Percentiles rank a stretch among this genome's conserved stretches.
phyloP scores from a whole-genome alignment of 139 green algal genomes.

The Raphidocelis subcapitata region DNA sequence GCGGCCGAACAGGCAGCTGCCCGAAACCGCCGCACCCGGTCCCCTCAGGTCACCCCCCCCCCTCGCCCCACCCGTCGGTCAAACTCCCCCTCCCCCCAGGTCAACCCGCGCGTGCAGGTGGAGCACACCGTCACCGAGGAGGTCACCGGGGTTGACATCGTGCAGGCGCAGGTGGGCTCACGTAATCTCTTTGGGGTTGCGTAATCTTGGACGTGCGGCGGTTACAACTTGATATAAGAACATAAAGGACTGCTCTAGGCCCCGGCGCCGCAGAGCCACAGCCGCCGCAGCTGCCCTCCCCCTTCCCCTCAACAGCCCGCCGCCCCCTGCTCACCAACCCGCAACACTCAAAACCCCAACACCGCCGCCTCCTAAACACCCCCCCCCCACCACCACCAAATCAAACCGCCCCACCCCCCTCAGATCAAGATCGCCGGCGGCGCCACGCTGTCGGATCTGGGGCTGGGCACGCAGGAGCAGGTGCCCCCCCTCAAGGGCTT shows the following conservation, averaged over 20 bases:
- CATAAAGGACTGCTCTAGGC: no score
- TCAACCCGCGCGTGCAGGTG: conserved; percentile 61
- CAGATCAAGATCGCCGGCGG: conserved; percentile 57
- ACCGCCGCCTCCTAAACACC: no score
- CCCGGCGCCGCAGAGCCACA: no score
- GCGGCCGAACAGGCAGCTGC: no score
- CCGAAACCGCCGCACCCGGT: no score
- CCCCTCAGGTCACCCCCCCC: neutral
- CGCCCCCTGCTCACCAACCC: no score
- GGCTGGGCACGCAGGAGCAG: conserved; percentile 63
- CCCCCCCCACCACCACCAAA: conserved; percentile 1
- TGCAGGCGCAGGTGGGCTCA: conserved; percentile 92
- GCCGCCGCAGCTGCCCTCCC: no score
- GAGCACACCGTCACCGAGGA: conserved; percentile 98
- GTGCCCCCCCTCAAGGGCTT: conserved; percentile 72
- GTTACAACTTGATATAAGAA: no score
- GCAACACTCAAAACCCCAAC: no score
- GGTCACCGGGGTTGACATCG: conserved; percentile 93
- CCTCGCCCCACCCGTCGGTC: neutral
- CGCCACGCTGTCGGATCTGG: conserved; percentile 72
- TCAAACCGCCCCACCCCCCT: no score
- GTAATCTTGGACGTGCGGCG: neutral
- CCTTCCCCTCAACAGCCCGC: no score
- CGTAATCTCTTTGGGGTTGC: neutral
- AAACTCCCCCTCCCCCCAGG: neutral